These are phyloP conservation scores for Afroboletus lepidellus DNA, from an alignment of 1,284 basidiomycete species.

Conservation along the genomic window DNA sequence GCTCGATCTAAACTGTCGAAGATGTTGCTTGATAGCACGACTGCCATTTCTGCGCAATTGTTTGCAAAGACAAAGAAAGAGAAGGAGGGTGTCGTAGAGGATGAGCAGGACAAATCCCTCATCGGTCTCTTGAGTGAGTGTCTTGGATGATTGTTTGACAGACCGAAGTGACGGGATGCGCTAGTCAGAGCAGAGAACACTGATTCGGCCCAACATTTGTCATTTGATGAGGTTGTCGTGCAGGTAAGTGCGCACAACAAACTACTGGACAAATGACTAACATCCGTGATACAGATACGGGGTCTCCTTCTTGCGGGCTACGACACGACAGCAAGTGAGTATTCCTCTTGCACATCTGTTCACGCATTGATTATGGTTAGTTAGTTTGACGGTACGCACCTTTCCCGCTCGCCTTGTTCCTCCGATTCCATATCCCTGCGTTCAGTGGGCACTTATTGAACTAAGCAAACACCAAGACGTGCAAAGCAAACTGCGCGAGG, in stretches of 20 bases:
- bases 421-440: too few relatives aligned
- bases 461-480: conserved; percentile 21
- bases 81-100: conserved; percentile 27
- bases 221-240: conserved; percentile 60
- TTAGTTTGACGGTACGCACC: conserved; percentile 18
- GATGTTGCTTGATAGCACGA: conserved; percentile 40
- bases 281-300: conserved; percentile 17
- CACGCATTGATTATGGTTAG: conserved; percentile 6
- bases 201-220: conserved; percentile 29
- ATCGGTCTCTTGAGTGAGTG: conserved; percentile 52
- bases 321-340: conserved; percentile 44
- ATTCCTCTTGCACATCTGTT: background rate
- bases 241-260: conserved; percentile 32
- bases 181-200: conserved; percentile 55
- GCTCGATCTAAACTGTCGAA: conserved; percentile 34
- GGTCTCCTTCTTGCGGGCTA: conserved; percentile 42
- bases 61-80: conserved; percentile 44
- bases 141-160: background rate
- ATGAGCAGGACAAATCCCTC: conserved; percentile 45
- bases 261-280: background rate
- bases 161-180: background rate
- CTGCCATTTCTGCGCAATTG: conserved; percentile 45
- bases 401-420: background rate
- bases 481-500: conserved; percentile 42
- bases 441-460: conserved; percentile 28